These are phyloP conservation scores for Castanospermum australe DNA, from an alignment of 306 rosid genomes.

Conservation along the genomic window DNA sequence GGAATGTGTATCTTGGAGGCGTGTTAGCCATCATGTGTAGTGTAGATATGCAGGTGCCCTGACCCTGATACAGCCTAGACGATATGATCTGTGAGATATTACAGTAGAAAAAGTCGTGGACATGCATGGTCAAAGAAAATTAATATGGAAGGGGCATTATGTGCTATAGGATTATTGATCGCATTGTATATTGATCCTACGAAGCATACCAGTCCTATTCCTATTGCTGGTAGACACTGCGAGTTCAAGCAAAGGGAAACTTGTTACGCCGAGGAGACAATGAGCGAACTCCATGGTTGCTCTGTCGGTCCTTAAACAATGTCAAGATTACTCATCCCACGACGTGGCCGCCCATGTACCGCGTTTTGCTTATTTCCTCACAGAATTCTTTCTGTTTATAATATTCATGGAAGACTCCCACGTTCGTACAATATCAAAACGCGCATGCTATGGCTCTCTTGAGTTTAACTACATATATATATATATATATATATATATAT, in stretches of 20 bases:
- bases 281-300: conserved; percentile 51
- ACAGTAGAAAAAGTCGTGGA: neutral
- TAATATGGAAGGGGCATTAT: neutral
- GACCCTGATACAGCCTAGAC: conserved; percentile 9
- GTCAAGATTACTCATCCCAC: conserved; percentile 66
- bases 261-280: conserved; percentile 36
- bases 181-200: neutral
- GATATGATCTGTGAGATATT: conserved; percentile 19
- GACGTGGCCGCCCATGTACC: conserved; percentile 58
- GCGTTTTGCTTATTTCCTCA: conserved; percentile 30
- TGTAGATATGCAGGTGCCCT: conserved; percentile 5
- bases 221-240: neutral
- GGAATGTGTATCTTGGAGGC: neutral
- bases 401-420: conserved; percentile 54
- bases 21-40: neutral
- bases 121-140: neutral
- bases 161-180: neutral
- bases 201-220: neutral
- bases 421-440: conserved; percentile 51
- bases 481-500: no score
- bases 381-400: conserved; percentile 36
- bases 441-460: conserved; percentile 30
- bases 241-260: neutral
- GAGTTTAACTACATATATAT: conserved; percentile 27
- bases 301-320: conserved; percentile 53